A percentile compares a stretch with the other conserved stretches of the same genome.
Evolutionary conservation across 2,329 filamentous ascomycete species (phyloP).

Genomic region (Trichoderma koningii): DNA sequence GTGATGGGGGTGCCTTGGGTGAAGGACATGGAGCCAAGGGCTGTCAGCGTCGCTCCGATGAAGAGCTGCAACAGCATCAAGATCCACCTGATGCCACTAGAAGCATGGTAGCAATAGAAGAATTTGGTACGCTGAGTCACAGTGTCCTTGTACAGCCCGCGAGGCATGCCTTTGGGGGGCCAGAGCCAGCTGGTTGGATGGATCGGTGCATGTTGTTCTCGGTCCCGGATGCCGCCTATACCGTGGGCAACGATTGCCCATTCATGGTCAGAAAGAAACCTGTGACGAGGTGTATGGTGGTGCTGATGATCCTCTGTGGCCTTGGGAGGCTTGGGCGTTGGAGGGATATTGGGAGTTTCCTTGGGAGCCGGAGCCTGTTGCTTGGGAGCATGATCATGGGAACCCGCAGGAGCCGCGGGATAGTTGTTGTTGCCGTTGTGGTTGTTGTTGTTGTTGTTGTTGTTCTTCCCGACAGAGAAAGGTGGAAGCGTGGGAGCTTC

Average conservation of each 20-base stretch:
- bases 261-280: slow-evolving; percentile 48
- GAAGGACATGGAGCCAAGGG: slow-evolving; percentile 48
- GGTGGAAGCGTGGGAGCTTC: slow-evolving; percentile 28
- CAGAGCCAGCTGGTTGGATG: slow-evolving; percentile 48
- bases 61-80: slow-evolving; percentile 54
- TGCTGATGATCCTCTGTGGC: slow-evolving; percentile 29
- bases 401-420: not conserved
- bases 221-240: slow-evolving; percentile 49
- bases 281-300: slow-evolving; percentile 35
- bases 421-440: not conserved
- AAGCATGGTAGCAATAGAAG: slow-evolving; percentile 47
- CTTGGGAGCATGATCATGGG: slow-evolving; percentile 9
- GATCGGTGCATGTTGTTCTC: slow-evolving; percentile 47
- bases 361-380: not conserved
- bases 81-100: slow-evolving; percentile 48
- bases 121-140: slow-evolving; percentile 49
- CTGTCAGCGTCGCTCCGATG: slow-evolving; percentile 52
- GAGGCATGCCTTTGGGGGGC: slow-evolving; percentile 51
- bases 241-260: slow-evolving; percentile 52
- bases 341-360: not conserved
- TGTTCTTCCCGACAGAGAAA: slow-evolving; percentile 6
- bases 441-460: not conserved
- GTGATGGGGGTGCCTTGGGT: slow-evolving; percentile 48
- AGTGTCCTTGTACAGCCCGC: slow-evolving; percentile 53
- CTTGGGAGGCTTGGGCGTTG: slow-evolving; percentile 13